Percentiles rank a stretch among this genome's conserved stretches.
Evolutionary conservation across 2,329 filamentous ascomycete species (phyloP).

Genomic region (Neofusicoccum parvum): DNA sequence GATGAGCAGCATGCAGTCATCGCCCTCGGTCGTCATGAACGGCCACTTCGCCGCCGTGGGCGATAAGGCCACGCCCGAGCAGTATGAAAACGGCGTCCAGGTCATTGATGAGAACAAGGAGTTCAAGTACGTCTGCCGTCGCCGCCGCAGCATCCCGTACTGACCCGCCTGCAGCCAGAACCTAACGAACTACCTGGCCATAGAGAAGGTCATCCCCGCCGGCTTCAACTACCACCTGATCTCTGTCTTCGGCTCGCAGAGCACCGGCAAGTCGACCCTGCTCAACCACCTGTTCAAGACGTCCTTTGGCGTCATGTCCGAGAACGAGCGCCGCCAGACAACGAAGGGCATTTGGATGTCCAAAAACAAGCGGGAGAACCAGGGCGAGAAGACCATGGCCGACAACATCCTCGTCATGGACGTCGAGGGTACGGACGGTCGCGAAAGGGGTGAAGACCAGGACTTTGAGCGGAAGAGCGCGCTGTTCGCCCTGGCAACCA

Average conservation of each 20-base stretch:
- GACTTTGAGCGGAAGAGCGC: slow-evolving; percentile 99
- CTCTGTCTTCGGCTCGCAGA: slow-evolving; percentile 98
- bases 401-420: slow-evolving; percentile 99
- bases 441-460: slow-evolving; percentile 95
- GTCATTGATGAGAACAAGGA: slow-evolving; percentile 95
- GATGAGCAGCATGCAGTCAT: slow-evolving; percentile 34
- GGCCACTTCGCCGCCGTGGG: slow-evolving; percentile 74
- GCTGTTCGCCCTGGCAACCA: slow-evolving; percentile 93
- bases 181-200: slow-evolving; percentile 78
- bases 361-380: slow-evolving; percentile 77
- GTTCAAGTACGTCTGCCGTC: slow-evolving; percentile 74
- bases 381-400: slow-evolving; percentile 67
- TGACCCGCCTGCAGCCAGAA: slow-evolving; percentile 60
- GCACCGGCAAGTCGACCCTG: slow-evolving; percentile 95
- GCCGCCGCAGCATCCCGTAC: slow-evolving; percentile 22
- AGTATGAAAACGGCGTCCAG: slow-evolving; percentile 92
- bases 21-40: slow-evolving; percentile 63
- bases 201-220: slow-evolving; percentile 77
- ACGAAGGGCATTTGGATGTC: slow-evolving; percentile 99
- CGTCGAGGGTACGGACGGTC: slow-evolving; percentile 94
- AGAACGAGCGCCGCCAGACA: slow-evolving; percentile 89
- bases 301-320: slow-evolving; percentile 96
- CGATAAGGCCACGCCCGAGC: slow-evolving; percentile 64
- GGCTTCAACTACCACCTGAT: slow-evolving; percentile 99
- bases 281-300: slow-evolving; percentile 96